These are phyloP conservation scores for Rubus idaeus DNA, from an alignment of 306 rosid species.

Conservation along the genomic window DNA sequence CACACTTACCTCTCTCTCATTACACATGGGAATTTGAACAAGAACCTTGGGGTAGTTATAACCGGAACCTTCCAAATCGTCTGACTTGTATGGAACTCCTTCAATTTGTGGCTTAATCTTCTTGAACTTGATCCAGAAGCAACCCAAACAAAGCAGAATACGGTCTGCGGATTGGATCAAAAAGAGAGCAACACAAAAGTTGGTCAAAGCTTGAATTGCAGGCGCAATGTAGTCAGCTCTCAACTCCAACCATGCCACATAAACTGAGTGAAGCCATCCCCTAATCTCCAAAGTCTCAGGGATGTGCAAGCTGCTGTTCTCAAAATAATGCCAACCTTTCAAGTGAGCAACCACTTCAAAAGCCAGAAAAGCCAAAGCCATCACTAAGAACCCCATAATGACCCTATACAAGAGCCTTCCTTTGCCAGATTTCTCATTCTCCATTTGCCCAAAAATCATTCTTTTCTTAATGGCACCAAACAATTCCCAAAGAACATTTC, in stretches of 20 bases:
- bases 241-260: constrained; percentile 58
- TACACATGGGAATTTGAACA: constrained; percentile 83
- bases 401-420: constrained; percentile 42
- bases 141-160: constrained; percentile 63
- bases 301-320: constrained; percentile 43
- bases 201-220: constrained; percentile 49
- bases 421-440: constrained; percentile 49
- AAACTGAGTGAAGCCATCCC: constrained; percentile 52
- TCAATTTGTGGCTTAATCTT: constrained; percentile 55
- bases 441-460: constrained; percentile 36
- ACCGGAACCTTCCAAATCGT: constrained; percentile 50
- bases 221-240: constrained; percentile 65
- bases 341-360: constrained; percentile 67
- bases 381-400: constrained; percentile 45
- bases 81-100: constrained; percentile 25
- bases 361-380: constrained; percentile 50
- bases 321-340: constrained; percentile 69
- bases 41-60: constrained; percentile 59
- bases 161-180: constrained; percentile 65
- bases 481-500: constrained; percentile 40
- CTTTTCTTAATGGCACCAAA: constrained; percentile 43
- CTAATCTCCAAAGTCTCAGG: constrained; percentile 50
- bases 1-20: constrained; percentile 66
- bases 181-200: constrained; percentile 57
- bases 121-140: constrained; percentile 72